phyloP scores from a whole-genome alignment of 1,284 basidiomycete species.

The Caloboletus inedulis region DNA sequence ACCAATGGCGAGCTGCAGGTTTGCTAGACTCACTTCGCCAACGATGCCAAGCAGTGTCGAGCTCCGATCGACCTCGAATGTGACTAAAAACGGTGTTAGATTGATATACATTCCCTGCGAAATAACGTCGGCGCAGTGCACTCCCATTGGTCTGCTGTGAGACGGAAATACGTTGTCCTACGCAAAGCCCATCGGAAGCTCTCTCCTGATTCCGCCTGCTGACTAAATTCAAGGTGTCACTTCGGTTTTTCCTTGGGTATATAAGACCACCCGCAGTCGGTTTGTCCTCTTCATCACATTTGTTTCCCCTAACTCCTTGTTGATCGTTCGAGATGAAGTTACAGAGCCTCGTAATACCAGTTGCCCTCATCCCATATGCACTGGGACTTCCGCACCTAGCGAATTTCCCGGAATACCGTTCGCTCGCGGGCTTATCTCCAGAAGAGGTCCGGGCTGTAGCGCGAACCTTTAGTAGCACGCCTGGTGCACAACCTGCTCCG shows the following conservation, averaged over 20 bases:
- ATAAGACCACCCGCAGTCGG: neutral
- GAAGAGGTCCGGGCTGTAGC: conserved; percentile 14
- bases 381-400: conserved; percentile 16
- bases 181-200: neutral
- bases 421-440: conserved; percentile 19
- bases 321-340: conserved; percentile 11
- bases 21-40: neutral
- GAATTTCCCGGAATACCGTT: conserved; percentile 22
- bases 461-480: conserved; percentile 14
- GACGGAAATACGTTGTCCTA: neutral
- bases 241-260: neutral
- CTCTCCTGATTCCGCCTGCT: neutral
- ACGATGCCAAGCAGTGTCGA: neutral
- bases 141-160: neutral
- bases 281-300: neutral
- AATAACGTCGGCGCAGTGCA: neutral
- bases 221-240: neutral
- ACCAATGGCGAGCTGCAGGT: neutral
- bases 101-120: neutral
- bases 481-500: conserved; percentile 27
- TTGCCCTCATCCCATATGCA: conserved; percentile 9
- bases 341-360: conserved; percentile 6
- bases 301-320: neutral
- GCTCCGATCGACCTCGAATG: neutral
- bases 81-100: neutral